Conservation (phyloP, 139 green algal genomes). For the Micractinium conductrix region DNA sequence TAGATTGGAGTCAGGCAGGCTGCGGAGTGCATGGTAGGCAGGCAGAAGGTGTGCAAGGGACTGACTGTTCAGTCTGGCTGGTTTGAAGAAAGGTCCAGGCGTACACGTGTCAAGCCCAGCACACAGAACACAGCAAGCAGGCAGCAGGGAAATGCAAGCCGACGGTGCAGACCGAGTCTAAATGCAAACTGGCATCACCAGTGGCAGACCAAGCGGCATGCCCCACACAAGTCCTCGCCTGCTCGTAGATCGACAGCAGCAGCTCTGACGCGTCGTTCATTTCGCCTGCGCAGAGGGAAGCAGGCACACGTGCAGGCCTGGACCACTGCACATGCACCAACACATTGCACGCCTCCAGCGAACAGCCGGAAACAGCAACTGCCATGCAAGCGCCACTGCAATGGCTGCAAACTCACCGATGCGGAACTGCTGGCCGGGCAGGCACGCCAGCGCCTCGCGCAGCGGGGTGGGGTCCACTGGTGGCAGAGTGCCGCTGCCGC, state of each 20-base stretch:
- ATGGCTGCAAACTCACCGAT: not conserved
- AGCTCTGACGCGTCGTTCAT: constrained; percentile 49
- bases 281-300: constrained; percentile 39
- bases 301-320: not conserved
- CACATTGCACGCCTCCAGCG: not conserved
- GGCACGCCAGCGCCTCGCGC: constrained; percentile 66
- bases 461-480: constrained; percentile 66
- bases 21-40: not conserved
- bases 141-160: not conserved
- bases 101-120: not conserved
- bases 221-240: not conserved
- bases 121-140: no score
- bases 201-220: not conserved
- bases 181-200: not conserved
- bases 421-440: constrained; percentile 22
- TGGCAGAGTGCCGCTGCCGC: not conserved
- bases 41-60: not conserved
- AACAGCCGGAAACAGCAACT: not conserved
- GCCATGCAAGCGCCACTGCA: not conserved
- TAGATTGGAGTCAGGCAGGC: not conserved
- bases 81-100: no score
- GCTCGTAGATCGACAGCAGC: constrained; percentile 41
- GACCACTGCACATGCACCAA: not conserved
- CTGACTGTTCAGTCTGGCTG: no score
- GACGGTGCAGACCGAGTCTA: not conserved